These are phyloP conservation scores for Ustilago crameri DNA, from an alignment of 1,284 basidiomycete species.

Conservation along the genomic window DNA sequence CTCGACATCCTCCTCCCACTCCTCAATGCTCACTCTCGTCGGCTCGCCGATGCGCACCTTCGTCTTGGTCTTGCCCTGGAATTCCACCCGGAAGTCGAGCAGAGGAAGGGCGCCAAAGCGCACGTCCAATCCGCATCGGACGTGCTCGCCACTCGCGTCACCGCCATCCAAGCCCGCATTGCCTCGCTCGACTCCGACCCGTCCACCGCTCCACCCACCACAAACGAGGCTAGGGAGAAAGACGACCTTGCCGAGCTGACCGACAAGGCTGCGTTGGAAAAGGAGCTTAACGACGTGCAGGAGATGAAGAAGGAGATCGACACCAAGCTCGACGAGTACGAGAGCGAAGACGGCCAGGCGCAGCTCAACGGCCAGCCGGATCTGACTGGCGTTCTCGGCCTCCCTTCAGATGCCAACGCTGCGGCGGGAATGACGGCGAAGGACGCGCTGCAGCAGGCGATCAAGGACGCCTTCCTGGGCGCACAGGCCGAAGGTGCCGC, in stretches of 20 bases:
- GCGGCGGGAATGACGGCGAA: slow-evolving; percentile 35
- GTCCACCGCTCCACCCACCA: slow-evolving; percentile 6
- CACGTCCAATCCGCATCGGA: slow-evolving; percentile 55
- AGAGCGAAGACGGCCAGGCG: slow-evolving; percentile 39
- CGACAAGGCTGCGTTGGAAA: slow-evolving; percentile 33
- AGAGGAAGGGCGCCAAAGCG: slow-evolving; percentile 45
- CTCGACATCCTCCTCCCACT: slow-evolving; percentile 55
- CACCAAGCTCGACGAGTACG: slow-evolving; percentile 63
- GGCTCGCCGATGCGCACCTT: slow-evolving; percentile 64
- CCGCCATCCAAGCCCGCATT: slow-evolving; percentile 44
- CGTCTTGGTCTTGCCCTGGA: slow-evolving; percentile 65
- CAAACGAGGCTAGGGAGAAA: slow-evolving; percentile 26
- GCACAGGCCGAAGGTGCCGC: slow-evolving; percentile 24
- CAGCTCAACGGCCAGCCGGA: slow-evolving; percentile 50
- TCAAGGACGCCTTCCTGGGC: slow-evolving; percentile 64
- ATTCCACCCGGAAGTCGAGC: slow-evolving; percentile 58
- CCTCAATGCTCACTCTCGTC: slow-evolving; percentile 58
- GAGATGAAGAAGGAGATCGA: slow-evolving; percentile 63
- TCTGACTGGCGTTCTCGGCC: slow-evolving; percentile 23
- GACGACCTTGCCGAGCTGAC: slow-evolving; percentile 53
- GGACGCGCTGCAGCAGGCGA: slow-evolving; percentile 60
- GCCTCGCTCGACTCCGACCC: slow-evolving; percentile 5
- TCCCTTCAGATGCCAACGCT: slow-evolving; percentile 28
- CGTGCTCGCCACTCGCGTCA: slow-evolving; percentile 46
- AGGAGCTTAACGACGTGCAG: slow-evolving; percentile 56